Evolutionary conservation across 805 yeast species (phyloP).

Genomic region (Lachancea thermotolerans): DNA sequence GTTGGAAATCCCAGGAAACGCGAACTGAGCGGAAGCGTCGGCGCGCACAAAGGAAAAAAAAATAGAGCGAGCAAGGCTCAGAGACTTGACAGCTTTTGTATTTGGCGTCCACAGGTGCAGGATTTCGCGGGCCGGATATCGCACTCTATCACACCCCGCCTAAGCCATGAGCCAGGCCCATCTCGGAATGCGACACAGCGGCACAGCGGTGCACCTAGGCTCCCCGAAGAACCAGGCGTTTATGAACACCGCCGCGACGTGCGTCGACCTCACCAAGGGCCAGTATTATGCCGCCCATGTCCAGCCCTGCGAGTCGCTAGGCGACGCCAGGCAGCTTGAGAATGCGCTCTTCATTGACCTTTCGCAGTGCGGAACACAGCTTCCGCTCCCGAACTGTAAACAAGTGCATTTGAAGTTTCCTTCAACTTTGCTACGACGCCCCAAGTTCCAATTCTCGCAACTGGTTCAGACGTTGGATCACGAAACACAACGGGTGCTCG

Average conservation of each 20-base stretch:
- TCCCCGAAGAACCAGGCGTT: no score
- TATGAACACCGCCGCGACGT: background rate
- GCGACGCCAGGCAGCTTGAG: constrained; percentile 1
- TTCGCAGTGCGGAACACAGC: constrained; percentile 18
- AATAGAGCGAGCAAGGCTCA: no score
- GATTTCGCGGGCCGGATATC: no score
- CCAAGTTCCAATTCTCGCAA: constrained; percentile 24
- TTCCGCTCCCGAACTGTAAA: constrained; percentile 13
- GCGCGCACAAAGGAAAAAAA: no score
- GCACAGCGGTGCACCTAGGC: background rate
- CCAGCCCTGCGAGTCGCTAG: background rate
- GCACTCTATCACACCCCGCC: no score
- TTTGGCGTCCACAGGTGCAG: no score
- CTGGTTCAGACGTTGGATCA: constrained; percentile 18
- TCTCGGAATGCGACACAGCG: background rate
- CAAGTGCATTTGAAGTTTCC: constrained; percentile 28
- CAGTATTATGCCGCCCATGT: background rate
- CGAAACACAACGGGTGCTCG: constrained; percentile 10
- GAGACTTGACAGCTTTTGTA: no score
- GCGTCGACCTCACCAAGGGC: constrained; percentile 2
- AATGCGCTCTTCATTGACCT: constrained; percentile 19
- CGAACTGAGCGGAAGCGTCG: no score
- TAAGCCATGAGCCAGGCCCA: background rate
- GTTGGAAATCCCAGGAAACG: no score
- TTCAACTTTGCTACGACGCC: constrained; percentile 28